These are phyloP conservation scores for Immersiella caudata DNA, from an alignment of 495 filamentous ascomycete species.

Conservation along the genomic window DNA sequence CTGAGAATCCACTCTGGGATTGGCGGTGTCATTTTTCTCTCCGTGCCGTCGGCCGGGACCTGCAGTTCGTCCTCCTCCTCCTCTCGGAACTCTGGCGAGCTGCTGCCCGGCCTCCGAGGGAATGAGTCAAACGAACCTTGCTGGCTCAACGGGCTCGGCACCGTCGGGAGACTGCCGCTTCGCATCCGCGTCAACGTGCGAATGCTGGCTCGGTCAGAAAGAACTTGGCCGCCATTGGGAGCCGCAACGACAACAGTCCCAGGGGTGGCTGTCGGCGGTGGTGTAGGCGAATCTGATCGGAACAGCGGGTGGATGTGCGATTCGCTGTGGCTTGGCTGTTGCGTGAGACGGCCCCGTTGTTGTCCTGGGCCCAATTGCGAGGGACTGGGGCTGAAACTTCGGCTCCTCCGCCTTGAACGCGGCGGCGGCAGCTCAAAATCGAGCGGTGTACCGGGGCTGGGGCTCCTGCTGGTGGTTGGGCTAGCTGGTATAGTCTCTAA, in stretches of 20 bases:
- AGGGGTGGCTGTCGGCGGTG: constrained; percentile 66
- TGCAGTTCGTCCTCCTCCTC: constrained; percentile 29
- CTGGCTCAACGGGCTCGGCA: constrained; percentile 55
- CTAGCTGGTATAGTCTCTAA: constrained; percentile 65
- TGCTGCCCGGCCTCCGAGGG: constrained; percentile 31
- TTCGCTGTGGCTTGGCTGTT: constrained; percentile 54
- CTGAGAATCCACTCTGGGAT: constrained; percentile 62
- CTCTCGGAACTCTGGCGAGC: constrained; percentile 36
- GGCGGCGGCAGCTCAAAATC: constrained; percentile 48
- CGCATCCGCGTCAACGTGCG: constrained; percentile 65
- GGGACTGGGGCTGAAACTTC: constrained; percentile 49
- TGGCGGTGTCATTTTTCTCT: constrained; percentile 58
- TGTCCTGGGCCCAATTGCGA: constrained; percentile 26
- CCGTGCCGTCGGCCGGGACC: constrained; percentile 20
- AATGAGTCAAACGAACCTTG: constrained; percentile 55
- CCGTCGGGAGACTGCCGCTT: constrained; percentile 63
- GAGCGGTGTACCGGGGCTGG: constrained; percentile 50
- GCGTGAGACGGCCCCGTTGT: constrained; percentile 39
- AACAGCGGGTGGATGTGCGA: constrained; percentile 86
- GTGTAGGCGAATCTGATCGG: constrained; percentile 70
- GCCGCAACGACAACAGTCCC: constrained; percentile 73
- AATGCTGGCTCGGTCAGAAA: constrained; percentile 59
- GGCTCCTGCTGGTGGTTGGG: constrained; percentile 53
- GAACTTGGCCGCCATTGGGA: constrained; percentile 68
- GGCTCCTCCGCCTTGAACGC: constrained; percentile 40